Conservation (phyloP, 768 basidiomycete genomes). For the Lentinula sp. region DNA sequence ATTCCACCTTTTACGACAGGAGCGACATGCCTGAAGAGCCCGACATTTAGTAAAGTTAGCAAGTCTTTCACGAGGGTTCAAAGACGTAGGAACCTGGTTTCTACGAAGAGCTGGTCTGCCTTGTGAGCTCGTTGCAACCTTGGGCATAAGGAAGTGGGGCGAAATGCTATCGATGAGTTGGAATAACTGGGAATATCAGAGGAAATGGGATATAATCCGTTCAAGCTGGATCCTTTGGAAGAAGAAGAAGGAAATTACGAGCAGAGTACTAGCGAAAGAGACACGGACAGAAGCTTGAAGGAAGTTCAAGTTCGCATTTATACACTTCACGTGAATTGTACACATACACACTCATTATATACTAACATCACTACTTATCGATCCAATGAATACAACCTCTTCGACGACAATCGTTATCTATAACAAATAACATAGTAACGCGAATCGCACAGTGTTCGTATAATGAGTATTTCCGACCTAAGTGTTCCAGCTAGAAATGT, state of each 20-base stretch:
- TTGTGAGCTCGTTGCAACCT: slow-evolving; percentile 39
- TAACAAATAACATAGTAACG: too few relatives aligned
- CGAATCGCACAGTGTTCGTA: neutral
- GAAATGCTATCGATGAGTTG: neutral
- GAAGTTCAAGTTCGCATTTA: neutral
- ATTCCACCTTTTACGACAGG: slow-evolving; percentile 56
- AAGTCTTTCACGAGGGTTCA: too few relatives aligned
- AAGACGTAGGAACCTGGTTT: slow-evolving; percentile 53
- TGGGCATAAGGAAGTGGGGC: slow-evolving; percentile 51
- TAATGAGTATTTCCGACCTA: neutral
- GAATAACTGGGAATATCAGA: neutral
- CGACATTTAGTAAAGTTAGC: neutral
- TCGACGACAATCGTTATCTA: too few relatives aligned
- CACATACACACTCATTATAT: neutral
- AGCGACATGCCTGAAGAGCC: slow-evolving; percentile 58
- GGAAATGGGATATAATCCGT: neutral
- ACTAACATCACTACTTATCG: neutral
- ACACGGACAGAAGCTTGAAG: neutral
- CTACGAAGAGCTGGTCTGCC: slow-evolving; percentile 62
- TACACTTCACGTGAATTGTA: neutral
- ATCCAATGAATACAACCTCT: neutral
- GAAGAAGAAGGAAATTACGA: neutral
- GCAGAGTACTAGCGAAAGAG: neutral
- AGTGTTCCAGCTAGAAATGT: too few relatives aligned
- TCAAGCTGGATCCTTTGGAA: too few relatives aligned